Conservation (phyloP, 257 asterid species). For the Schizonepeta tenuifolia region DNA sequence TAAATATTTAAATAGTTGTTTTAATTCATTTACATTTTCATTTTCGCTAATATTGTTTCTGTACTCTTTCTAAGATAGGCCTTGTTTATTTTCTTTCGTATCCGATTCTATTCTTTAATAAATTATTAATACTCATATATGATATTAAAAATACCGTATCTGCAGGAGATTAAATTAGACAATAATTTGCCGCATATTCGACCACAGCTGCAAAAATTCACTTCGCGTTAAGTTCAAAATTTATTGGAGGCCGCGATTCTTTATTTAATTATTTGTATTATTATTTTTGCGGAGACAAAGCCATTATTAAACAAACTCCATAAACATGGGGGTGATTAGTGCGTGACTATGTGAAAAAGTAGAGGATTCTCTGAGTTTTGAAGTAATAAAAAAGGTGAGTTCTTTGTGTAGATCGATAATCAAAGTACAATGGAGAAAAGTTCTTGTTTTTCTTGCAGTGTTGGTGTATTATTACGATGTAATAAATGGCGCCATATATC, state of each 20-base stretch:
- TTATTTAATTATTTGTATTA: background rate
- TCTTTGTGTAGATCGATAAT: constrained; percentile 45
- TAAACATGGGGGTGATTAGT: constrained; percentile 35
- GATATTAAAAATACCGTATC: too few species aligned
- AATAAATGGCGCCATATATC: background rate
- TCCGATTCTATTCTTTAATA: background rate
- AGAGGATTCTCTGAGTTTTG: constrained; percentile 32
- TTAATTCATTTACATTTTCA: background rate
- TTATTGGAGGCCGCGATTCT: background rate
- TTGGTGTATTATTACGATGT: constrained; percentile 23
- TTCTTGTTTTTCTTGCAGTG: constrained; percentile 20
- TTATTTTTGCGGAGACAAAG: constrained; percentile 28
- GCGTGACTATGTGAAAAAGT: constrained; percentile 29
- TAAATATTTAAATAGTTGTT: too few species aligned
- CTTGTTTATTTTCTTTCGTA: background rate
- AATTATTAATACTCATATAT: too few species aligned
- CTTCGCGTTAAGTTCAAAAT: constrained; percentile 38
- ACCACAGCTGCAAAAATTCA: constrained; percentile 2
- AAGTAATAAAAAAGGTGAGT: constrained; percentile 36
- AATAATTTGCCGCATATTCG: constrained; percentile 13
- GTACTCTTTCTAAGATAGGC: background rate
- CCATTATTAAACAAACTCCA: constrained; percentile 33
- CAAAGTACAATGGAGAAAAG: constrained; percentile 42
- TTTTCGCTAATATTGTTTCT: background rate
- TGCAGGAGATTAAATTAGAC: too few species aligned